Evolutionary conservation across 1,284 basidiomycete species (phyloP), one percentile per base, ranked within the genome.

Genomic region (Fomitopsis schrenkii): DNA sequence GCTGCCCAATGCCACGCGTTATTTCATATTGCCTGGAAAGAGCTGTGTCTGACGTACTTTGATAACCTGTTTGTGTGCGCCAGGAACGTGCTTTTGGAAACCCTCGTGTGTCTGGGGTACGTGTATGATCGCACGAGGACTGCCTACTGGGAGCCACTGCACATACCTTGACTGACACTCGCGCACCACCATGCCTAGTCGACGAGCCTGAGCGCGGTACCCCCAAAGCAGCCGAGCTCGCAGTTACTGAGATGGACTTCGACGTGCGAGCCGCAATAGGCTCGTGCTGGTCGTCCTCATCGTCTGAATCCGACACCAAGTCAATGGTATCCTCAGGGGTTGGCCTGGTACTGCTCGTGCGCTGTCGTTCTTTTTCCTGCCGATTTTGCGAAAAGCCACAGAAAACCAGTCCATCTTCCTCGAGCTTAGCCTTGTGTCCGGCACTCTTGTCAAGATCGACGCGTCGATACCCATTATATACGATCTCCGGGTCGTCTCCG

Each of bases 401-500:
- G 33, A 54, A 66, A 1, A 61, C 60, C 1, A 64, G 2, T 4
- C 65, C 65, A 7, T 63, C 61, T 0, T 30, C 26, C 6, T 66
- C 56, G 9, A 64, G 52, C 19, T 62, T 15, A 0, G 48, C 42
- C 1, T 7, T 35, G 28, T 59, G 58, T 7, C 9, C 5, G 2
- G 19, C 40, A 14, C 35, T 41, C 30, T 53, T 28, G 15, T 26
- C 17, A 12, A 53, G 10, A 48, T 59, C 58, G 19, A 53, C 50
- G 58, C 48, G 58, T 14, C 52, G 46, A 35, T 53, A 59, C 5
- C 58, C 58, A 10, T 53, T 10, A 26, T 19, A 59, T 26, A 42
- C 10, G 19, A 59, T 28, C 5, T 59, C 58, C 4, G 30, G 8
- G n/a, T 52, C 46, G 26, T 50, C 35, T 1, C 22, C 22, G 22